Percentiles rank a stretch among this genome's conserved stretches.
These are phyloP conservation scores for Tolypocladium pustulatum DNA, from an alignment of 2,329 filamentous ascomycete genomes.

Conservation along the genomic window DNA sequence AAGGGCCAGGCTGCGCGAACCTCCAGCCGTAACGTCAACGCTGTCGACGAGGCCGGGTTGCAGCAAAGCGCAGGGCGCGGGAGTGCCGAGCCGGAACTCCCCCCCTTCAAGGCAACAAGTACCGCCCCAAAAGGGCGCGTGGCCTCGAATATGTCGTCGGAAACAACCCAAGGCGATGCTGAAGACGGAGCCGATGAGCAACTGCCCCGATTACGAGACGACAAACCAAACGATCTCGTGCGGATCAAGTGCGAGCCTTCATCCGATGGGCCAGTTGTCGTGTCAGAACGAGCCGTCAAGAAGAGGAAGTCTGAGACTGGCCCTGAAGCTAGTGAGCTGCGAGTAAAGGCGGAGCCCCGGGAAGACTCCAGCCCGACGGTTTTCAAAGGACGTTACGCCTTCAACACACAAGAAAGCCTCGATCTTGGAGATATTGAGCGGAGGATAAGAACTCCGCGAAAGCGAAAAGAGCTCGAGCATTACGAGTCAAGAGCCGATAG, in stretches of 20 bases:
- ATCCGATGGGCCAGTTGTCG: conserved; percentile 39
- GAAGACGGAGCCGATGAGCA: conserved; percentile 12
- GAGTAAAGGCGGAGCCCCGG: conserved; percentile 31
- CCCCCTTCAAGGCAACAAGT: background rate
- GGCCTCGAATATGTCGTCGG: conserved; percentile 9
- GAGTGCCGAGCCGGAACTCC: background rate
- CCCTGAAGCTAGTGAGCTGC: conserved; percentile 13
- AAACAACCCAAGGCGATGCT: conserved; percentile 18
- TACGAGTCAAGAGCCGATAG: background rate
- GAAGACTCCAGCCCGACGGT: conserved; percentile 19
- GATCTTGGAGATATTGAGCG: conserved; percentile 36
- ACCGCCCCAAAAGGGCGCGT: background rate
- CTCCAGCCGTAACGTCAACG: background rate
- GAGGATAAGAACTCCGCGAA: conserved; percentile 23
- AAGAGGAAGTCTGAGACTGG: conserved; percentile 30
- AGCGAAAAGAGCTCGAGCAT: conserved; percentile 17
- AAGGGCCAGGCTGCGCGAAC: background rate
- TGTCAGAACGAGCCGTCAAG: conserved; percentile 37
- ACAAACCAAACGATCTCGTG: conserved; percentile 3
- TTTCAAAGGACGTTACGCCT: conserved; percentile 7
- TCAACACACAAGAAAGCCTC: conserved; percentile 43
- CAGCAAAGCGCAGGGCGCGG: background rate
- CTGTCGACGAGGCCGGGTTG: background rate
- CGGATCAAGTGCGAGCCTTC: conserved; percentile 40
- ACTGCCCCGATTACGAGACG: conserved; percentile 10